Percentiles rank a stretch among this genome's conserved stretches.
These are phyloP conservation scores for Rhizophlyctis rosea DNA, from an alignment of 192 early-diverging fungal genomes.

Conservation along the genomic window DNA sequence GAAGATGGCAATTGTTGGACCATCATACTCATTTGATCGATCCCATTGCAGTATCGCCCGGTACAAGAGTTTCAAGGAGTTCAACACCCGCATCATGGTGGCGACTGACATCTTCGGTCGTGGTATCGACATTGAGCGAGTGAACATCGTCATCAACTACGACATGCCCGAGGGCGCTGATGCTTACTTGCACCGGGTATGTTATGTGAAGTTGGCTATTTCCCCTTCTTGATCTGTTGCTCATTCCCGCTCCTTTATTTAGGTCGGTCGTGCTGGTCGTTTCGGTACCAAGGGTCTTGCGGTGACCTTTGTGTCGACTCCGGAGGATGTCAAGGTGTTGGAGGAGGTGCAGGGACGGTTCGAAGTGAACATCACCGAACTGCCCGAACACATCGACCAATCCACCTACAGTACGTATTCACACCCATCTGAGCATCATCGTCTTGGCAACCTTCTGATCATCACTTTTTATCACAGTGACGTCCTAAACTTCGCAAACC, in stretches of 20 bases:
- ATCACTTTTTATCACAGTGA: no score
- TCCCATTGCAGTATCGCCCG: conserved; percentile 62
- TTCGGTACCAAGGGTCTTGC: conserved; percentile 99
- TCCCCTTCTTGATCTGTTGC: neutral
- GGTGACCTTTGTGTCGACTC: conserved; percentile 86
- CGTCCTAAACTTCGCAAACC: no score
- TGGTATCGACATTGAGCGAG: conserved; percentile 97
- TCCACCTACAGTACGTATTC: conserved; percentile 71
- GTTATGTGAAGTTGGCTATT: no score
- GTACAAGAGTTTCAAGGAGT: conserved; percentile 95
- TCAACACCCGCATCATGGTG: conserved; percentile 90
- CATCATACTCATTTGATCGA: neutral
- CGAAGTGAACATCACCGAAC: conserved; percentile 87
- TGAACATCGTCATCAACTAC: conserved; percentile 99
- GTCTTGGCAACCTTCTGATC: no score
- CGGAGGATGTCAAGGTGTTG: conserved; percentile 72
- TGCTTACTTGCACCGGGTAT: conserved; percentile 87
- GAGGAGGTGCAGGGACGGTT: conserved; percentile 90
- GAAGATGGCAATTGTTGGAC: neutral
- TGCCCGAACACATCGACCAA: conserved; percentile 84
- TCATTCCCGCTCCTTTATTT: conserved; percentile 6
- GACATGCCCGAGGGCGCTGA: conserved; percentile 91
- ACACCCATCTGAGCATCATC: no score
- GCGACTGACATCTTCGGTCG: conserved; percentile 97
- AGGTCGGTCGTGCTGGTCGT: conserved; percentile 95